phyloP scores from a whole-genome alignment of 495 filamentous ascomycete genomes.

The Aspergillus kassunensis region DNA sequence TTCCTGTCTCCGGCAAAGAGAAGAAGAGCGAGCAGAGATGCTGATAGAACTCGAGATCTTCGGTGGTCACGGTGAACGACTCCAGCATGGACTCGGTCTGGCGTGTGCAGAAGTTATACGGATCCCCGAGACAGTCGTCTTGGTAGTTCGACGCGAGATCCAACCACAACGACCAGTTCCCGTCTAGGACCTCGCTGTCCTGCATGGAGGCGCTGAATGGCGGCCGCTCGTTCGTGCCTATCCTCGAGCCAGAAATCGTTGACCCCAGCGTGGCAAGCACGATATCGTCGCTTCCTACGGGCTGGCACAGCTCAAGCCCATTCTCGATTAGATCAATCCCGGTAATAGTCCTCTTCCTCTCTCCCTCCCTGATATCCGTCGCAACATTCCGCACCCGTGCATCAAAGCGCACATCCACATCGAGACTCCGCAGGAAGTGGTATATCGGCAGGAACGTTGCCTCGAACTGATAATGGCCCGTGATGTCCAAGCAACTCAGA shows the following conservation, averaged over 20 bases:
- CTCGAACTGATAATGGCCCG: background rate
- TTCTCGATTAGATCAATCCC: background rate
- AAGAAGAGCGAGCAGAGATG: background rate
- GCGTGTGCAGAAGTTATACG: background rate
- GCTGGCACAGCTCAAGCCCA: background rate
- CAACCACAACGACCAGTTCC: conserved; percentile 3
- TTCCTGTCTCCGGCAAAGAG: background rate
- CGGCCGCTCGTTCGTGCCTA: background rate
- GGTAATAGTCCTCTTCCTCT: background rate
- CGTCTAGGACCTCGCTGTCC: background rate
- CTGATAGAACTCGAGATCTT: background rate
- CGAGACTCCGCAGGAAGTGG: background rate
- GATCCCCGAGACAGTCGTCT: background rate
- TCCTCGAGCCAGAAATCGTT: background rate
- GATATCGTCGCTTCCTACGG: background rate
- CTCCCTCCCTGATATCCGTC: background rate
- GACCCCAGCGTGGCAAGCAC: background rate
- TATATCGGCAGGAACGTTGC: background rate
- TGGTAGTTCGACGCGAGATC: background rate
- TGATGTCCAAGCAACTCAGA: background rate
- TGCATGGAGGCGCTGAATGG: background rate
- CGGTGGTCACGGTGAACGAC: background rate
- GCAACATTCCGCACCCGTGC: background rate
- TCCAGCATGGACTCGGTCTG: background rate
- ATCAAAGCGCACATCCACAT: background rate